These are phyloP conservation scores for Eucalyptus polybractea DNA, from an alignment of 345 rosid species.

Conservation along the genomic window DNA sequence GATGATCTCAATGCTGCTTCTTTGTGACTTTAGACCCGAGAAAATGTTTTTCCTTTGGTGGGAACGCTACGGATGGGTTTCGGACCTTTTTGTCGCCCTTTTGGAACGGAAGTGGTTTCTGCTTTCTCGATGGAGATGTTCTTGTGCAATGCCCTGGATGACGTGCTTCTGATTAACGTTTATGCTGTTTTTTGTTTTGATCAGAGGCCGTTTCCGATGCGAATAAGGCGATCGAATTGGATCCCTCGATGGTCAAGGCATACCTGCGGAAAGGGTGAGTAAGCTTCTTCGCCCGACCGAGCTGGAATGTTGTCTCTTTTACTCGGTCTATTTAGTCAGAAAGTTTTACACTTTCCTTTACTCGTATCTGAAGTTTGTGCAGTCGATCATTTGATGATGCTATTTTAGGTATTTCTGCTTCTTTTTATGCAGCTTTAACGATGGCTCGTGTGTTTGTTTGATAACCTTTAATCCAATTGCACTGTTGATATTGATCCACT, in stretches of 20 bases:
- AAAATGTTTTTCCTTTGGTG: background rate
- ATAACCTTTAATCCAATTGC: background rate
- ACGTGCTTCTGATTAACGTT: background rate
- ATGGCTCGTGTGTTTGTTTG: background rate
- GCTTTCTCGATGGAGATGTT: background rate
- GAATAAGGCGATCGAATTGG: constrained; percentile 55
- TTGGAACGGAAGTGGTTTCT: background rate
- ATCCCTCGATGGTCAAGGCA: constrained; percentile 44
- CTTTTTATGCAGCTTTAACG: background rate
- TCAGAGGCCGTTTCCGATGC: constrained; percentile 81
- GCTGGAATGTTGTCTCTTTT: background rate
- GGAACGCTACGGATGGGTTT: background rate
- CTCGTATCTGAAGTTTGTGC: background rate
- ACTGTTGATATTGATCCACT: background rate
- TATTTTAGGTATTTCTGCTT: background rate
- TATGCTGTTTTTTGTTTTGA: background rate
- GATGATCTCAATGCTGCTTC: background rate
- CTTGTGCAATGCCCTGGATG: background rate
- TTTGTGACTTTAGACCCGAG: background rate
- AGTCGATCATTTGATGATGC: background rate
- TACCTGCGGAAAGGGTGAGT: constrained; percentile 68
- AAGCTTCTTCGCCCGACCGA: background rate
- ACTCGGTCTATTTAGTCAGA: background rate
- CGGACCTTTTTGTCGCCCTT: background rate
- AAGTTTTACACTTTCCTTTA: background rate